Evolutionary conservation across 2,329 filamentous ascomycete species (phyloP).

Genomic region (Fusarium falciforme): DNA sequence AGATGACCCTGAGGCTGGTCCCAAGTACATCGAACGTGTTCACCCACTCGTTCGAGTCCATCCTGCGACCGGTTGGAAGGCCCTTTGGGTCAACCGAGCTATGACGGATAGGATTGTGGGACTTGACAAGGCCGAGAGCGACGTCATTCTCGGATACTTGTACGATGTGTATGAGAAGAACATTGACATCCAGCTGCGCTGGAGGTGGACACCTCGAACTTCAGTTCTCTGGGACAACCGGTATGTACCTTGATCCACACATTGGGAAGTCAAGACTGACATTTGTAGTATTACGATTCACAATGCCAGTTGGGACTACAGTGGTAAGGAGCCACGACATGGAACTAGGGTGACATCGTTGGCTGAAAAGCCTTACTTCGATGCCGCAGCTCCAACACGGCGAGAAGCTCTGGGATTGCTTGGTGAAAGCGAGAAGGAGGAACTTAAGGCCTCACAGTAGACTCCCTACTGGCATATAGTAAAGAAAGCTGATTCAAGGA

Average conservation of each 20-base stretch:
- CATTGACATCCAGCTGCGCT: constrained; percentile 77
- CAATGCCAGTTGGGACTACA: constrained; percentile 81
- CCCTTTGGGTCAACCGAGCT: constrained; percentile 76
- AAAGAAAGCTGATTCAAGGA: neutral
- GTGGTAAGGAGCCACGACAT: constrained; percentile 73
- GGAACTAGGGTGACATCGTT: constrained; percentile 78
- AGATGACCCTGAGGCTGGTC: constrained; percentile 68
- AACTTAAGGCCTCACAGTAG: constrained; percentile 29
- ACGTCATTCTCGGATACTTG: constrained; percentile 73
- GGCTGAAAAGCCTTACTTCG: constrained; percentile 78
- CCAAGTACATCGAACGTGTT: constrained; percentile 73
- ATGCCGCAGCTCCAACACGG: constrained; percentile 71
- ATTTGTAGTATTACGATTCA: constrained; percentile 73
- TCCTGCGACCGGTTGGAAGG: constrained; percentile 80
- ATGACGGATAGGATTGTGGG: constrained; percentile 78
- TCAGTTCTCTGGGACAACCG: constrained; percentile 79
- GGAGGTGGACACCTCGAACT: constrained; percentile 75
- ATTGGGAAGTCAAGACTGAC: neutral
- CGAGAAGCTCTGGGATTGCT: constrained; percentile 74
- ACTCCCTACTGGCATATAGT: neutral
- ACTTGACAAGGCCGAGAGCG: constrained; percentile 75
- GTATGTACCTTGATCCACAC: constrained; percentile 46
- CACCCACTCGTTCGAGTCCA: constrained; percentile 78
- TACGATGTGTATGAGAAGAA: constrained; percentile 77
- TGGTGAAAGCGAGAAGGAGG: constrained; percentile 63